Evolutionary conservation across 169 alveolate genomes (phyloP), one percentile per base, ranked within the genome.

Genomic region (Plasmodium relictum): DNA sequence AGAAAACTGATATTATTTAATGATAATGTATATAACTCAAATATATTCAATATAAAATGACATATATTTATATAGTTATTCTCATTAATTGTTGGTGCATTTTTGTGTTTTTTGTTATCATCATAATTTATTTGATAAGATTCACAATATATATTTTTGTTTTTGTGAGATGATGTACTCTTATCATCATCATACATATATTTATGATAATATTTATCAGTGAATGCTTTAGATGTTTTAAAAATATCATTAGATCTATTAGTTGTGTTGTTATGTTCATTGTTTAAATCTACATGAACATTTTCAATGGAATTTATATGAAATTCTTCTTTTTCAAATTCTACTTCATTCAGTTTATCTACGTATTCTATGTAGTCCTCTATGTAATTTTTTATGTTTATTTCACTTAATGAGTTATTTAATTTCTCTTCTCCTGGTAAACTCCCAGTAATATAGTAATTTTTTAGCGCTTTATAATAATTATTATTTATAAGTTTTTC

Each of bases 41-140:
- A 86, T 22, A 86, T 69, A 61, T 86, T 86, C 10, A 86, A 71
- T n/a, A 86, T 86, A 31, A 86, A 86, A 48, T 86, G 92, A 59
- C 92, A 86, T 61, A 86, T 59, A 52, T 26, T 86, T 70, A 69
- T 61, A 63, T 86, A 86, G 31, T 86, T 86, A 44, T 86, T 63
- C 48, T 86, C 92, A 45, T 86, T 86, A 7, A 86, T 68, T 48
- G 42, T 24, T 3, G 54, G 61, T 20, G n/a, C 42, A 14, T 31
- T 41, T 1, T 50, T 20, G 39, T 18, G 37, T 0, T 42, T 41
- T 58, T 20, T 68, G 7, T 14, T 68, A 4, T 56, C 71, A 42
- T 56, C 73, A 66, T 0, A 12, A 45, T 18, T 8, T 3, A 26
- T 63, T 9, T 10, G 44, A 37, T 37, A 26, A 4, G 16, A 48